Evolutionary conservation across 2,329 filamentous ascomycete species (phyloP).

Genomic region (Cercospora janseana): DNA sequence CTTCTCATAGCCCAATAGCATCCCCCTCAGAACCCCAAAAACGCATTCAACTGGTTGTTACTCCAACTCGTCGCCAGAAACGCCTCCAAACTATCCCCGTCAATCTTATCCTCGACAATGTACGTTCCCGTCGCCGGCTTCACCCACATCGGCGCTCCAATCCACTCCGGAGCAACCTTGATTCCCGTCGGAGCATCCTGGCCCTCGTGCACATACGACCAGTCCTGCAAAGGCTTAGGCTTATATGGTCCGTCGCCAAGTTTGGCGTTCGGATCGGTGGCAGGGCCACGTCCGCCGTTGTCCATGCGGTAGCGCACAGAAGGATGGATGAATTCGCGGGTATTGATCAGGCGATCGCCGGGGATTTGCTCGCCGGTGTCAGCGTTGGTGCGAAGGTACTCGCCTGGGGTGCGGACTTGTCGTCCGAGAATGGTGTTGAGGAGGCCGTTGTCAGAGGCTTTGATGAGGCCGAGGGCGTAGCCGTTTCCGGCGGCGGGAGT

Average conservation of each 20-base stretch:
- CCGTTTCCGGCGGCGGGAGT: conserved; percentile 33
- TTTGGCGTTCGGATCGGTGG: conserved; percentile 8
- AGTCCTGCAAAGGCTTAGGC: conserved; percentile 13
- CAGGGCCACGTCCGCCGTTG: conserved; percentile 44
- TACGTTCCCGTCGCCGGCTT: conserved; percentile 14
- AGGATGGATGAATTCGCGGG: conserved; percentile 52
- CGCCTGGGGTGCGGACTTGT: conserved; percentile 44
- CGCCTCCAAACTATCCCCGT: conserved; percentile 8
- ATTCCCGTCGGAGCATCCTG: conserved; percentile 5
- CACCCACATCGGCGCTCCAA: conserved; percentile 17
- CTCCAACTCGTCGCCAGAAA: conserved; percentile 13
- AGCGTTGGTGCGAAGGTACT: conserved; percentile 45
- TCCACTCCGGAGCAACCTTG: conserved; percentile 13
- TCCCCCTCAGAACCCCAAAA: too few relatives aligned
- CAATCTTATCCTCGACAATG: conserved; percentile 20
- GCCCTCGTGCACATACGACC: conserved; percentile 16
- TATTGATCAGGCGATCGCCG: conserved; percentile 41
- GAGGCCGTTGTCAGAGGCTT: conserved; percentile 43
- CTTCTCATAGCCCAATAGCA: too few relatives aligned
- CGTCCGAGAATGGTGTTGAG: conserved; percentile 44
- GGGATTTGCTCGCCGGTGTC: conserved; percentile 39
- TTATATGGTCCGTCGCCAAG: conserved; percentile 17
- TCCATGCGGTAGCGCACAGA: conserved; percentile 44
- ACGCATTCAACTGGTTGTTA: conserved; percentile 9
- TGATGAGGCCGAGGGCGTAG: conserved; percentile 48